Conservation (phyloP, 306 rosid species). For the Mucuna pruriens region DNA sequence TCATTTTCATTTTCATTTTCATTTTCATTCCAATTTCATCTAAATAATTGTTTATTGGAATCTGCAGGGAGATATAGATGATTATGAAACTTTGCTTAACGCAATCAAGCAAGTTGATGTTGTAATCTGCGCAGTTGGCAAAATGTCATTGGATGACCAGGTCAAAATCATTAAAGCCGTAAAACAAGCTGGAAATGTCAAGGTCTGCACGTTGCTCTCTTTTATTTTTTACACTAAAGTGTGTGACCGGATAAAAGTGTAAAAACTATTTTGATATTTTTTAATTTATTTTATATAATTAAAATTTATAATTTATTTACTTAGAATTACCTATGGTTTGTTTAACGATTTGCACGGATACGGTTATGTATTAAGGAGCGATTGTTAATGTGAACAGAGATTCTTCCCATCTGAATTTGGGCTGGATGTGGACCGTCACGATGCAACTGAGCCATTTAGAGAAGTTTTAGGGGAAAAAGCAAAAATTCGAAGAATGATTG, state of each 20-base stretch:
- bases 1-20: too few relatives aligned
- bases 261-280: too few relatives aligned
- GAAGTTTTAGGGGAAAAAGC: slow-evolving; percentile 36
- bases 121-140: slow-evolving; percentile 47
- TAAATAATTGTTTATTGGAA: neutral
- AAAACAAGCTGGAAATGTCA: slow-evolving; percentile 56
- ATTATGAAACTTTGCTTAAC: slow-evolving; percentile 40
- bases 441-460: slow-evolving; percentile 38
- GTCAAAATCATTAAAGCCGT: slow-evolving; percentile 49
- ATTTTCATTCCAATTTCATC: too few relatives aligned
- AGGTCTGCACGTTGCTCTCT: too few relatives aligned
- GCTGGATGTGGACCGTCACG: slow-evolving; percentile 47
- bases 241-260: too few relatives aligned
- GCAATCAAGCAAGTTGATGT: slow-evolving; percentile 54
- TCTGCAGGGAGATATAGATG: slow-evolving; percentile 37
- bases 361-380: neutral
- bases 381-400: slow-evolving; percentile 28
- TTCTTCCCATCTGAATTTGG: slow-evolving; percentile 60
- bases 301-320: too few relatives aligned
- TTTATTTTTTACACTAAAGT: too few relatives aligned
- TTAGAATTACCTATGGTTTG: too few relatives aligned
- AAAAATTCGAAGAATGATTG: slow-evolving; percentile 34
- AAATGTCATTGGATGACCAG: slow-evolving; percentile 31
- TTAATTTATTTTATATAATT: too few relatives aligned
- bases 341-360: too few relatives aligned